These are phyloP conservation scores for Huntiella bhutanensis DNA, from an alignment of 2,329 filamentous ascomycete genomes.

Conservation along the genomic window DNA sequence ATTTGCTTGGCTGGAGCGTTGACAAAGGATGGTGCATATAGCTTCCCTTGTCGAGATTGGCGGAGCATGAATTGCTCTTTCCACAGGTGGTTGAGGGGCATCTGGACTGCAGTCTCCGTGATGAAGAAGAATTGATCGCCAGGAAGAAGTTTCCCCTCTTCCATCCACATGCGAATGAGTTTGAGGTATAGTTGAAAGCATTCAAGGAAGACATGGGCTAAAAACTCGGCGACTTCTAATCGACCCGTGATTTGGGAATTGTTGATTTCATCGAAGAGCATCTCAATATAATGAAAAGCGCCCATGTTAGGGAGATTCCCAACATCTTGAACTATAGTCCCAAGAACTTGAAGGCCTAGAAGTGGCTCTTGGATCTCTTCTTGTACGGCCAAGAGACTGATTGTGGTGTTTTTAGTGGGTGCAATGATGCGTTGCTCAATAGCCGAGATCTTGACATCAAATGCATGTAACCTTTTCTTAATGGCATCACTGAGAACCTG, in stretches of 20 bases:
- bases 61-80: constrained; percentile 52
- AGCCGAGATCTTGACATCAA: constrained; percentile 38
- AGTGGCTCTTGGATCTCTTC: constrained; percentile 35
- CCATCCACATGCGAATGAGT: constrained; percentile 71
- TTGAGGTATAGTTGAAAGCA: constrained; percentile 69
- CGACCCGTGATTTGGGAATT: constrained; percentile 52
- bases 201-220: constrained; percentile 55
- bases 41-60: constrained; percentile 33
- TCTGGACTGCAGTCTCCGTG: constrained; percentile 33
- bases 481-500: constrained; percentile 55
- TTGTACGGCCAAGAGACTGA: constrained; percentile 48
- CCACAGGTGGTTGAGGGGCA: constrained; percentile 53
- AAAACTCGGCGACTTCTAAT: constrained; percentile 36
- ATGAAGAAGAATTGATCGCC: constrained; percentile 62
- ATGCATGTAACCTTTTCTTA: constrained; percentile 31
- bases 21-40: constrained; percentile 60
- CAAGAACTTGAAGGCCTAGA: constrained; percentile 38
- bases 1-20: constrained; percentile 50
- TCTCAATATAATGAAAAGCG: constrained; percentile 59
- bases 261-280: constrained; percentile 52
- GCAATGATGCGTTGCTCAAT: constrained; percentile 43
- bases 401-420: constrained; percentile 30
- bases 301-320: constrained; percentile 28
- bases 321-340: constrained; percentile 40
- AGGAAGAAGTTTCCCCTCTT: constrained; percentile 48